phyloP scores from a whole-genome alignment of 768 basidiomycete species.

The Mrakia frigida region DNA sequence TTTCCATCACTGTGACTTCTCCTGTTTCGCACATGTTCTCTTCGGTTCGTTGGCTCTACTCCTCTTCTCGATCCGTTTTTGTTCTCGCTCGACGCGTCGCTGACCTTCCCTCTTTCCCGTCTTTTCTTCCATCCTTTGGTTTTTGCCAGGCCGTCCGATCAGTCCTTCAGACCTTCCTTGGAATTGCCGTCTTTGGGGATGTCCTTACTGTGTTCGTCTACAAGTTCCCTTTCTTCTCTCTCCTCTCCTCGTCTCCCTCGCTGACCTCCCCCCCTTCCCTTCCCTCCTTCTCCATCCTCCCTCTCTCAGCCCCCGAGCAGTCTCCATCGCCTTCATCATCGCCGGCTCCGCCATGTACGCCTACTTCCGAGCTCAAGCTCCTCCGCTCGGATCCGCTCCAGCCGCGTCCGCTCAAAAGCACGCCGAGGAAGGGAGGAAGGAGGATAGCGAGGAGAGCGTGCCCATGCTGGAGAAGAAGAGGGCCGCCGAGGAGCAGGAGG shows the following conservation, averaged over 20 bases:
- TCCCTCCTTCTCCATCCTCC: neutral
- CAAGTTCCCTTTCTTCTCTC: neutral
- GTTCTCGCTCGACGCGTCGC: neutral
- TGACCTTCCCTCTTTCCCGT: slow-evolving; percentile 10
- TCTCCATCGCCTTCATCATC: slow-evolving; percentile 41
- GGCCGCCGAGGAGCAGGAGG: neutral
- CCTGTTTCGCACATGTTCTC: slow-evolving; percentile 98
- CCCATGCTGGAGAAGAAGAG: slow-evolving; percentile 23
- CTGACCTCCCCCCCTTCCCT: neutral
- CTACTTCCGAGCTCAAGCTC: slow-evolving; percentile 38
- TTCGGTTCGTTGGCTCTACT: slow-evolving; percentile 51
- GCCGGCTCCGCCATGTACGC: slow-evolving; percentile 42
- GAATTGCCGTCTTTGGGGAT: slow-evolving; percentile 29
- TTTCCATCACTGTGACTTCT: slow-evolving; percentile 95
- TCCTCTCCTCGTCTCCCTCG: neutral
- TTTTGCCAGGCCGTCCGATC: slow-evolving; percentile 44
- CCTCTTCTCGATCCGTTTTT: neutral
- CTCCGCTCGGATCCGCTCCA: neutral
- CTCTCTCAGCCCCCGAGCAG: slow-evolving; percentile 37
- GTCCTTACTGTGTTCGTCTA: slow-evolving; percentile 27
- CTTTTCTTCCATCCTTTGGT: neutral
- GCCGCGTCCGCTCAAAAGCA: neutral
- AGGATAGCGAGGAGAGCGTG: slow-evolving; percentile 25
- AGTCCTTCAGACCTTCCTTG: slow-evolving; percentile 30
- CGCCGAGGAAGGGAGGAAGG: slow-evolving; percentile 8